Conservation (phyloP, 2,329 filamentous ascomycete species). For the Passalora sequoiae region DNA sequence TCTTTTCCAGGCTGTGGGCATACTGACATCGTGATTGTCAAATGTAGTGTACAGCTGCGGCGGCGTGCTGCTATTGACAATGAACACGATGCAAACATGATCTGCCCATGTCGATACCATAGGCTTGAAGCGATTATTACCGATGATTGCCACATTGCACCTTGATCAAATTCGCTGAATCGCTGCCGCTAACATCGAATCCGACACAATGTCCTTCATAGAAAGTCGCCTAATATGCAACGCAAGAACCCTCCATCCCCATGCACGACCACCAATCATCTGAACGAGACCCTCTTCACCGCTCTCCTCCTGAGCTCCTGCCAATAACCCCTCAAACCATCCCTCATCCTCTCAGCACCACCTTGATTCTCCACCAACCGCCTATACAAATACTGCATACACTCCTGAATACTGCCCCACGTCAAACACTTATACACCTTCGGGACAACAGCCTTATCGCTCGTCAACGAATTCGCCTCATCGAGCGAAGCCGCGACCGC, state of each 20-base stretch:
- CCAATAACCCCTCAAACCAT: conserved; percentile 5
- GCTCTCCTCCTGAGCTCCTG: conserved; percentile 6
- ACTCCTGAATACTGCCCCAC: conserved; percentile 29
- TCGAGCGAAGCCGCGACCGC: conserved; percentile 3
- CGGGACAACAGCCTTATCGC: conserved; percentile 13
- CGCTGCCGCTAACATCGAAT: no score
- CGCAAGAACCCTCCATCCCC: neutral
- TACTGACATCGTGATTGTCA: no score
- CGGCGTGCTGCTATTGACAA: no score
- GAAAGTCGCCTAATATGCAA: no score
- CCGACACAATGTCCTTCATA: no score
- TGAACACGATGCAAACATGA: no score
- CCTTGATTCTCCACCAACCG: conserved; percentile 27
- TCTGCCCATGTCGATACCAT: no score
- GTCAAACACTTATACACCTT: conserved; percentile 28
- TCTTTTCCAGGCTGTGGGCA: no score
- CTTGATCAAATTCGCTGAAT: no score
- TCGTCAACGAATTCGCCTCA: neutral
- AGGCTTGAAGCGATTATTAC: no score
- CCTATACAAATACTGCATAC: conserved; percentile 28
- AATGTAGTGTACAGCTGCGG: no score
- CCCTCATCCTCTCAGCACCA: conserved; percentile 21
- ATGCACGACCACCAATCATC: neutral
- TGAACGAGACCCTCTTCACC: neutral
- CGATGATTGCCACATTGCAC: no score